A percentile compares a stretch with the other conserved stretches of the same genome.
Evolutionary conservation across 352 stramenopile species (phyloP).

Genomic region (Sclerospora graminicola): DNA sequence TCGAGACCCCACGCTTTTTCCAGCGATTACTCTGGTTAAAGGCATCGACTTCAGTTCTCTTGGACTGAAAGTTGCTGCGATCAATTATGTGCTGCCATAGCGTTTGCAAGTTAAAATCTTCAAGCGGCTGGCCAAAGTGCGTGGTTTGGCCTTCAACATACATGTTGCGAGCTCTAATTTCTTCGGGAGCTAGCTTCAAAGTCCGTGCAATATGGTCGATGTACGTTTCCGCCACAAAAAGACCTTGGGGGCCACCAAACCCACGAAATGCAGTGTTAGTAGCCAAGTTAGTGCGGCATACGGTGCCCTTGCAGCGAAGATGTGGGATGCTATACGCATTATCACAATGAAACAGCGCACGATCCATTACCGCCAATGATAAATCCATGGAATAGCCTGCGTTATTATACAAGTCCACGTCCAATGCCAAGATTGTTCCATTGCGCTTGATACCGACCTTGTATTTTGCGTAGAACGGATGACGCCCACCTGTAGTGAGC

Average conservation of each 20-base stretch:
- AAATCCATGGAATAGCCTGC: conserved; percentile 92
- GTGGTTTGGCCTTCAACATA: conserved; percentile 85
- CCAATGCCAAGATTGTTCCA: conserved; percentile 82
- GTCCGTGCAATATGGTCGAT: conserved; percentile 91
- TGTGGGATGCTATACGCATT: conserved; percentile 92
- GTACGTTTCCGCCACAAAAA: conserved; percentile 88
- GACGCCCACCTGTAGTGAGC: conserved; percentile 86
- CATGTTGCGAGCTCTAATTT: conserved; percentile 86
- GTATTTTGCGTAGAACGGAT: conserved; percentile 93
- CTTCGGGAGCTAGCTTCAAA: conserved; percentile 57
- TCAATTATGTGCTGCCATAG: conserved; percentile 74
- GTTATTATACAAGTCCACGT: conserved; percentile 93
- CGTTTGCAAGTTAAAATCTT: conserved; percentile 85
- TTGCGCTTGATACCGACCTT: conserved; percentile 76
- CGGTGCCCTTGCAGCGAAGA: conserved; percentile 75
- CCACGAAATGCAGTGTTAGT: conserved; percentile 94
- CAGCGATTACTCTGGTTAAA: conserved; percentile 90
- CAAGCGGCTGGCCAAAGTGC: conserved; percentile 89
- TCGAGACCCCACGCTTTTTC: conserved; percentile 85
- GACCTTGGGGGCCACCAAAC: conserved; percentile 91
- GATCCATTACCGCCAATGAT: conserved; percentile 89
- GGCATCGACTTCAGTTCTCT: conserved; percentile 49
- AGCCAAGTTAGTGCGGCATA: conserved; percentile 91
- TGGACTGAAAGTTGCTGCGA: conserved; percentile 59
- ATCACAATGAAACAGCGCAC: conserved; percentile 93